A percentile compares a stretch with the other conserved stretches of the same genome.
phyloP scores from a whole-genome alignment of 1,139 yeast genomes.

The Candida albicans region DNA sequence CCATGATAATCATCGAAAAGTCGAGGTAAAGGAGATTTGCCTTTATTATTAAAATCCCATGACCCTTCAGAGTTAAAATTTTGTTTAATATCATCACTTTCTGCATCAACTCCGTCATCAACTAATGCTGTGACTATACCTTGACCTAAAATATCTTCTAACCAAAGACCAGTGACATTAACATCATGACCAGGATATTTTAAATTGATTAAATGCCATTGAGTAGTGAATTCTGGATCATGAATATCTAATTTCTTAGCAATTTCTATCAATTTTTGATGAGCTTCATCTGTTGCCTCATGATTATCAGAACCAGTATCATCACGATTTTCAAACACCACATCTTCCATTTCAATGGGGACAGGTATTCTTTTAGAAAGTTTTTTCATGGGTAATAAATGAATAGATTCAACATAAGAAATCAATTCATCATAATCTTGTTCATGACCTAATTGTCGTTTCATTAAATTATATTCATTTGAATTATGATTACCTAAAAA shows the following conservation, averaged over 20 bases:
- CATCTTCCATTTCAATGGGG: conserved; percentile 19
- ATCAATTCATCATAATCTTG: conserved; percentile 29
- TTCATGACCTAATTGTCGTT: conserved; percentile 29
- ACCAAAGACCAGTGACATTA: conserved; percentile 87
- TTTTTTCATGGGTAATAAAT: conserved; percentile 48
- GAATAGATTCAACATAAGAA: conserved; percentile 38
- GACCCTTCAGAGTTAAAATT: conserved; percentile 77
- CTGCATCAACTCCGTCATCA: conserved; percentile 92
- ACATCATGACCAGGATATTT: conserved; percentile 77
- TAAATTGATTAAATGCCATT: conserved; percentile 89
- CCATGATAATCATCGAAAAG: conserved; percentile 91
- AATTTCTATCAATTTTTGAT: conserved; percentile 27
- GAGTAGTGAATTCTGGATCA: conserved; percentile 79
- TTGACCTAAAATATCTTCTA: conserved; percentile 74
- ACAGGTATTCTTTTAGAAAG: conserved; percentile 50
- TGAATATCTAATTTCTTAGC: conserved; percentile 58
- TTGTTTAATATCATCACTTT: conserved; percentile 65
- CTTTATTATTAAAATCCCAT: conserved; percentile 88
- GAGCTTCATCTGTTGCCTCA: conserved; percentile 9
- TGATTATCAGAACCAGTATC: background rate
- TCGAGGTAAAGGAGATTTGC: conserved; percentile 74
- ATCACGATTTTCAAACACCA: background rate
- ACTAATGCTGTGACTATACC: conserved; percentile 85
- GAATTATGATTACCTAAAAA: conserved; percentile 41
- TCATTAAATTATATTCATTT: conserved; percentile 25